Evolutionary conservation across 2,329 filamentous ascomycete species (phyloP), one percentile per base, ranked within the genome.

Genomic region (Alternaria sp.): DNA sequence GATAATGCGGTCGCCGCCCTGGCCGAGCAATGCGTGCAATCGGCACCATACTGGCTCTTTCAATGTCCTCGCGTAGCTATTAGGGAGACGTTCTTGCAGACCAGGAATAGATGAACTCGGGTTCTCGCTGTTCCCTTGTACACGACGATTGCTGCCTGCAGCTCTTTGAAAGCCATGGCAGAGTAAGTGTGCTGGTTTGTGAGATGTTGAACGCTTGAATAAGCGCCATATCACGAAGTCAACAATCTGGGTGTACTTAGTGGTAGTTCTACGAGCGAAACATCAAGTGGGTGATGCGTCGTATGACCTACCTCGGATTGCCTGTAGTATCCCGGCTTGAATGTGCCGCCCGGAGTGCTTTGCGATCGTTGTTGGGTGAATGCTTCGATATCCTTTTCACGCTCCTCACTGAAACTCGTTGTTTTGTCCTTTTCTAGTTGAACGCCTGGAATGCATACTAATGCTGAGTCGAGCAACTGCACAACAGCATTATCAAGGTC

Each of bases 91-190:
- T 11, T 84, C 85, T 61, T 86, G 85, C 8, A 97, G 74, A 0
- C 91, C 93, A 0, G 89, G 90, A 45, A 96, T 89, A 8, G 83
- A 83, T 10, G 81, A 76, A 5, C 79, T 68, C 4, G 79, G 74
- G 49, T 77, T 74, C 49, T 76, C 70, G 5, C 78, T 75, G 10
- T 70, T 68, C 9, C 70, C 73, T 40, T 75, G 70, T 40, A 68
- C 65, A 21, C 71, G 73, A 32, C 71, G 67, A 56, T 63, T 23
- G 50, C 68, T 70, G 45, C 78, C 75, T 3, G 80, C 75, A 3
- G 80, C 78, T 68, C 85, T 87, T 71, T 90, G 88, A 71, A 90
- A 97, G 23, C 95, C 95, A 83, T 97, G 90, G 70, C 93, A 94
- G 5, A 99, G 86, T 6, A 97, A 73, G 80, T 97, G 92, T 54